A percentile compares a stretch with the other conserved stretches of the same genome.
phyloP scores from a whole-genome alignment of 306 rosid genomes.

The Lotus japonicus region DNA sequence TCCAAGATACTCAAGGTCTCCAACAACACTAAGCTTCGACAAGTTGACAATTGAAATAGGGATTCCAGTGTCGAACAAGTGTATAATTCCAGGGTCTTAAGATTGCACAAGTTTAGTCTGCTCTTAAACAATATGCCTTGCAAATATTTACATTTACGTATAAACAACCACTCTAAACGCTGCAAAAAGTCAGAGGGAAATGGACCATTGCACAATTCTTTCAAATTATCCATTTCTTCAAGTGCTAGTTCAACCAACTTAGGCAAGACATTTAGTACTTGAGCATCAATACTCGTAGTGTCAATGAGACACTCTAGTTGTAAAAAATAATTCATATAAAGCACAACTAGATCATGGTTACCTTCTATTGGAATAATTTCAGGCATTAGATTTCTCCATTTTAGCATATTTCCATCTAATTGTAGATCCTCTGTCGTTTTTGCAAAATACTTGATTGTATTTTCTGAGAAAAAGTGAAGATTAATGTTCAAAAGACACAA shows the following conservation, averaged over 20 bases:
- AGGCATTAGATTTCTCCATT: slow-evolving; percentile 12
- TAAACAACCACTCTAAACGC: not conserved
- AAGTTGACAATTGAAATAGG: not conserved
- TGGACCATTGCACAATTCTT: not conserved
- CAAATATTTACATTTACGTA: rapidly evolving
- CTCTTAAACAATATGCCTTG: not conserved
- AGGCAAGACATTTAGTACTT: not conserved
- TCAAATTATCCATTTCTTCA: rapidly evolving
- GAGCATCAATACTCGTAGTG: not conserved
- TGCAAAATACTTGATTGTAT: not conserved
- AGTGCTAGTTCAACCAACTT: not conserved
- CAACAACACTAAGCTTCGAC: not conserved
- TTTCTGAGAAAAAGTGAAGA: not conserved
- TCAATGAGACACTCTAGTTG: not conserved
- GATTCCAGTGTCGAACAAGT: not conserved
- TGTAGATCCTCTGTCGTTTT: not conserved
- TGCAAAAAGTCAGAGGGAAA: not conserved
- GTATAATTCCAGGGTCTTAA: not conserved
- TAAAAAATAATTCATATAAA: rapidly evolving
- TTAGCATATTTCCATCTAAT: rapidly evolving
- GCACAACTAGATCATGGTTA: not conserved
- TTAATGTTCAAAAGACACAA: not conserved
- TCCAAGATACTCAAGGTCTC: not conserved
- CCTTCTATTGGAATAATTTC: not conserved
- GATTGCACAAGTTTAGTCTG: not conserved